These are phyloP conservation scores for Brasilioporus rufonigricans DNA, from an alignment of 768 basidiomycete species.

Conservation along the genomic window DNA sequence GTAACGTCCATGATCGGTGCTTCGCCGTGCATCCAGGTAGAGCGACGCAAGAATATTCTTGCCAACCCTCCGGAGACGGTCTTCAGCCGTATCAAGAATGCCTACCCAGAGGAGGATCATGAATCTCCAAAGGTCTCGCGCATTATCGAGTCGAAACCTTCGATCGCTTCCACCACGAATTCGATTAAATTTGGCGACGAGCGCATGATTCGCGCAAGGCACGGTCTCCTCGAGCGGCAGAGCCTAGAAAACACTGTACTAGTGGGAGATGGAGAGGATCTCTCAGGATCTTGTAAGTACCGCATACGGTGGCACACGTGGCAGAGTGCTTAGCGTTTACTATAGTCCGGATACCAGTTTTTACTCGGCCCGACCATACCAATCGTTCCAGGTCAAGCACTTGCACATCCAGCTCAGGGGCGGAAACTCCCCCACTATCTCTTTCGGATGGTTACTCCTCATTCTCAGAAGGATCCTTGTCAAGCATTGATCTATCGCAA, in stretches of 20 bases:
- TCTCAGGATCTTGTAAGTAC: slow-evolving; percentile 46
- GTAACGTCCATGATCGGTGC: slow-evolving; percentile 63
- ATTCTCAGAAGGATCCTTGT: slow-evolving; percentile 69
- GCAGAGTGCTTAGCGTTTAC: slow-evolving; percentile 1
- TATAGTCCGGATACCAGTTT: slow-evolving; percentile 52
- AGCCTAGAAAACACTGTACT: slow-evolving; percentile 68
- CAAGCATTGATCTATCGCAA: slow-evolving; percentile 70
- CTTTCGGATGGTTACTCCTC: slow-evolving; percentile 65
- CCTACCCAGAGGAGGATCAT: slow-evolving; percentile 9
- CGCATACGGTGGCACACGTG: not conserved
- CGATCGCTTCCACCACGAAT: slow-evolving; percentile 56
- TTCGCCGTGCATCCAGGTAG: slow-evolving; percentile 66
- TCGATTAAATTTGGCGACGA: slow-evolving; percentile 66
- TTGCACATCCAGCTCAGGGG: slow-evolving; percentile 63
- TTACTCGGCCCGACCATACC: slow-evolving; percentile 54
- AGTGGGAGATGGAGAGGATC: slow-evolving; percentile 65
- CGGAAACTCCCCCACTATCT: slow-evolving; percentile 70
- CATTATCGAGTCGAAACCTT: slow-evolving; percentile 56
- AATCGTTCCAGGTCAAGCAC: slow-evolving; percentile 65
- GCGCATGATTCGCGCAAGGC: slow-evolving; percentile 62
- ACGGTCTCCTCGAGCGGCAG: slow-evolving; percentile 60
- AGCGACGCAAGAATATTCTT: slow-evolving; percentile 55
- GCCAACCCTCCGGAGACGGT: slow-evolving; percentile 28
- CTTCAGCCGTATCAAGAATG: slow-evolving; percentile 37
- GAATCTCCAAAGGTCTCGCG: slow-evolving; percentile 44